These are phyloP conservation scores for Trypanosomatidae sp. DNA, from an alignment of 208 protist species.

Conservation along the genomic window DNA sequence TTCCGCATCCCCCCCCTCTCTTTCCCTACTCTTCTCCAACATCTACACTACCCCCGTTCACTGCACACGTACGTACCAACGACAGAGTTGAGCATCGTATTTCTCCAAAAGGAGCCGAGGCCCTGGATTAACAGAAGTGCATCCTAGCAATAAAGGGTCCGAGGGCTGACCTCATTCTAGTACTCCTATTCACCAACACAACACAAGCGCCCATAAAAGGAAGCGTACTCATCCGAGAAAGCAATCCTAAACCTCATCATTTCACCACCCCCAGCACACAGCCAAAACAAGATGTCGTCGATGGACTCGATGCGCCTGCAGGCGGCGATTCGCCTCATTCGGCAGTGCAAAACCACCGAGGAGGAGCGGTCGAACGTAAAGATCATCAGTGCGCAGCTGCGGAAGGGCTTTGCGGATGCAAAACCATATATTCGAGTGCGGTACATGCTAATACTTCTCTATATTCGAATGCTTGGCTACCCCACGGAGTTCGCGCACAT, in stretches of 20 bases:
- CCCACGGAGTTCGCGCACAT: slow-evolving; percentile 99
- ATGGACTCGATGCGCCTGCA: slow-evolving; percentile 86
- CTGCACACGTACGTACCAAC: neutral
- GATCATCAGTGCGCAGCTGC: slow-evolving; percentile 95
- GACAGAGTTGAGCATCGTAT: neutral
- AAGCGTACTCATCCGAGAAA: neutral
- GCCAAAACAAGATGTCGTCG: slow-evolving; percentile 43
- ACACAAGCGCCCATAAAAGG: neutral
- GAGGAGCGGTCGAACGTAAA: slow-evolving; percentile 97
- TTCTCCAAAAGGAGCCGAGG: neutral
- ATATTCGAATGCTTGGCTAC: slow-evolving; percentile 99
- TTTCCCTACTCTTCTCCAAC: neutral
- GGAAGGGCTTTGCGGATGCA: slow-evolving; percentile 93
- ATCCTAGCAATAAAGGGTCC: neutral
- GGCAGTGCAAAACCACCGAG: slow-evolving; percentile 95
- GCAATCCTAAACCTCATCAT: neutral
- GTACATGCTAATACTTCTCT: slow-evolving; percentile 99
- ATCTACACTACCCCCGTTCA: neutral
- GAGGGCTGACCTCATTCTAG: neutral
- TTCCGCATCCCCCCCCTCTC: neutral
- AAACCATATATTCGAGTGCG: slow-evolving; percentile 93
- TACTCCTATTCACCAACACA: neutral
- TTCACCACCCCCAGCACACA: neutral
- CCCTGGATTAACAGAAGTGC: neutral
- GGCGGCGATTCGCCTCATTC: slow-evolving; percentile 97